Evolutionary conservation across 805 yeast species (phyloP), one percentile per base, ranked within the genome.

Genomic region (Candida broadrunensis): DNA sequence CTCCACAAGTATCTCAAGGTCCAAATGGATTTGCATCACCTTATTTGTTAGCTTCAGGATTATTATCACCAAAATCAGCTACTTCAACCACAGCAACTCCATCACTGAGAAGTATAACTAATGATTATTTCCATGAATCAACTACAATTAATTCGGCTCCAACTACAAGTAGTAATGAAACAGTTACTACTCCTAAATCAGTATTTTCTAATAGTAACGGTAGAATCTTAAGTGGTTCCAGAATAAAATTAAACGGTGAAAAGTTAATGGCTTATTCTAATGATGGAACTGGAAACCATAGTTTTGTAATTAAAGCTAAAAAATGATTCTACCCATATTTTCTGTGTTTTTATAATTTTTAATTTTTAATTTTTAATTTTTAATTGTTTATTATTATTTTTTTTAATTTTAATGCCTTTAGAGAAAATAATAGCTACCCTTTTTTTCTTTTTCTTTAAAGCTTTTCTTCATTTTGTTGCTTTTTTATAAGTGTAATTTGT

Each of bases 41-140:
- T 2, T 84, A 81, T 49, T 65, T 82, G 35, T 59, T 82, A 43
- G 85, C 87, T 0, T 77, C 85, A 0, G 87, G 86, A 1, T 52
- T 77, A 23, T 54, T 75, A 37, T 74, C 86, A 0, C 83, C 85
- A 1, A 73, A 70, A 46, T 35, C 36, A 15, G 30, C 38, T 9
- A 33, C 38, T 4, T 31, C 46, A 19, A 29, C 39, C 6, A 21
- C 20, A 11, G 16, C 23, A 12, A 37, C 35, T n/a, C 14, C 42
- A 9, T 41, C 26, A 15, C 41, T 33, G 38, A 38, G 27, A 33
- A 13, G 14, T 5, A 7, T 21, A 21, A 26, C 29, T n/a, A 8
- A 55, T 12, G 38, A 42, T 18, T 44, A 38, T 16, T 20, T 32
- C 23, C 21, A 16, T 13, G 19, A 24, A 5, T 26, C 38, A 11